Evolutionary conservation across 2,329 filamentous ascomycete species (phyloP).

Genomic region (Aspergillus fructus): DNA sequence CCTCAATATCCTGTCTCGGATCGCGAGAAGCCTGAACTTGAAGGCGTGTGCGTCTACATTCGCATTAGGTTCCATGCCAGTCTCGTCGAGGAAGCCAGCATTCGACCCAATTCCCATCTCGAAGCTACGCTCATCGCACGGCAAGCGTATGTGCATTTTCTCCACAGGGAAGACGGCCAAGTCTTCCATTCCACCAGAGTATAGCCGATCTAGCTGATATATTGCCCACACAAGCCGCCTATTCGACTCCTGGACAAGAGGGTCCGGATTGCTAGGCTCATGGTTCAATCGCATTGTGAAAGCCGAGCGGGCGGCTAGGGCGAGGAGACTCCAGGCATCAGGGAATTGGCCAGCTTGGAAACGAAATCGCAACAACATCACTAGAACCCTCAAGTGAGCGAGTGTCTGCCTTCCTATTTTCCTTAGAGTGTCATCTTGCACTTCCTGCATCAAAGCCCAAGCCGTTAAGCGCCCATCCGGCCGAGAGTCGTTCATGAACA

Average conservation of each 20-base stretch:
- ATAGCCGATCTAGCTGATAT: background rate
- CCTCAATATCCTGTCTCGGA: background rate
- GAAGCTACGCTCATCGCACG: conserved; percentile 4
- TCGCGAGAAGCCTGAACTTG: background rate
- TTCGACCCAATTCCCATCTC: background rate
- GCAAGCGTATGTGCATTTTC: conserved; percentile 1
- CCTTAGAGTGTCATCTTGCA: background rate
- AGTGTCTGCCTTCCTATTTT: background rate
- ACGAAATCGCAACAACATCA: background rate
- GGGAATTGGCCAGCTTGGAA: background rate
- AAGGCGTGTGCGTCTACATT: background rate
- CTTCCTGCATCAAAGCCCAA: background rate
- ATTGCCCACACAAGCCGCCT: background rate
- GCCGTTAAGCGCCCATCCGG: background rate
- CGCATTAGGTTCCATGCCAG: background rate
- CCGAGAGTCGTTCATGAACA: background rate
- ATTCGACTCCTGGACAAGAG: conserved; percentile 1
- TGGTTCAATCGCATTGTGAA: conserved; percentile 3
- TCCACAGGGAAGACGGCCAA: background rate
- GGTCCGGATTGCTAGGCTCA: background rate
- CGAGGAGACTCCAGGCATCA: background rate
- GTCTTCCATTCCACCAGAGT: background rate
- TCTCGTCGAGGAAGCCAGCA: background rate
- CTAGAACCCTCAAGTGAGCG: background rate
- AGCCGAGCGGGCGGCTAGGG: conserved; percentile 2